Base-by-base conservation (phyloP, 768 basidiomycete genomes). In the Tylopilus sp. region DNA sequence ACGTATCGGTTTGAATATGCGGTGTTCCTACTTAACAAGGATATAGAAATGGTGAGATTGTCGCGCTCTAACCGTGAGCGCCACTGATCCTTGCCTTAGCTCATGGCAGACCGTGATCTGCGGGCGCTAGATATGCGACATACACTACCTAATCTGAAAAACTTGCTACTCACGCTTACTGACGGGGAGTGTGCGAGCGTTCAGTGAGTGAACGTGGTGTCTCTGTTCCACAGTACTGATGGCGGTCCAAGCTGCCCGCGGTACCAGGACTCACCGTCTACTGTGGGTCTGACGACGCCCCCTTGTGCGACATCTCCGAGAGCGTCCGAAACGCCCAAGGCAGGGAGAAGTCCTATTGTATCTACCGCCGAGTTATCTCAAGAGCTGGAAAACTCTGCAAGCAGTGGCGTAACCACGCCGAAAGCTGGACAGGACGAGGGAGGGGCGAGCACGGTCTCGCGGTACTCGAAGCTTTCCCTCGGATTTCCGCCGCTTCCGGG, bases 1-100 rank as follows among this genome's bases (percentile, higher is more conserved):
- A 89, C 87, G 38, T 98, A 98, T 72, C 81, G 97, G 24, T 99
- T 96, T 64, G 96, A 98, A 70, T 99, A 98, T 74, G 97, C 86
- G 4, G 96, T 98, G 5, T 98, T 94, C 70, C 72, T 99, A 37
- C 76, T 98, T 29, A 99, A 99, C 75, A 99, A 98, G 71, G 80
- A 99, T 70, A 94, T 99, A 59, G 96, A 99, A 74, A 78, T 94
- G 81, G 94, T 95, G 58, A 43, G 62, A 7, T 34, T 45, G 19
- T 31, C 48, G 34, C 25, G 28, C 34, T 45, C 5, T 5, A 12
- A 40, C 19, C 7, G n/a, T 21, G 10, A 40, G 14, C n/a, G 22
- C 26, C 16, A 42, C 56, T 61, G 22, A 66, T 33, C 3, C 21
- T 26, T 38, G 40, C 56, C 41, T 30, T 34, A 98, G 94, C 81